Base-by-base conservation (phyloP, 768 basidiomycete genomes). In the Phlebiopsis flavidoalba region DNA sequence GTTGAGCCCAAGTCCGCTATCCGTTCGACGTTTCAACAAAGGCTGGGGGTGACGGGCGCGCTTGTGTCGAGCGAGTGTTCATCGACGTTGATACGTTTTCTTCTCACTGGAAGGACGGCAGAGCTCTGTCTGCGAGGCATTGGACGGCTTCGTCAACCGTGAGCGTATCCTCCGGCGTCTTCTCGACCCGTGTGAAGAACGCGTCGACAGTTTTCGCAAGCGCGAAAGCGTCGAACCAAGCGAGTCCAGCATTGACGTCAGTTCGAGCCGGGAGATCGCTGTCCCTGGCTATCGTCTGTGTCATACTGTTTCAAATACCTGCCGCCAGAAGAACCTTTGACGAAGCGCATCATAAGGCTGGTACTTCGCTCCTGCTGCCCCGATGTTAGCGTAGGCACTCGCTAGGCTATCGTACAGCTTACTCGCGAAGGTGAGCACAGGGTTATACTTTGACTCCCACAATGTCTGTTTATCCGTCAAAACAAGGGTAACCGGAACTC, bases 211-310 rank as follows among this genome's bases (percentile, higher is more conserved):
- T 98, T 48, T 84, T 77, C 0, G n/a, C n/a, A n/a, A n/a, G 26
- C 73, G 74, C 7, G 89, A 90, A 53, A 98, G 83, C 0, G 96
- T 98, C 3, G 95, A 97, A 5, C 95, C 95, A 40, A 99, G 86
- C 1, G 95, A 96, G 75, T 98, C 96, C 47, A 99, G 87, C 91
- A 98, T 95, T 11, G 91, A 91, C 0, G 89, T 91, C 35, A 97
- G 79, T 72, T 98, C 97, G 58, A 95, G 76, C 63, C 88, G 87
- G 0, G 93, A 94, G 45, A 95, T 74, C 1, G 81, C 71, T 21
- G 26, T 31, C 26, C 26, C 26, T 76, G 76, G 0, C 86, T 89
- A 62, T 95, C 91, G 72, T 95, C 94, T 0, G 87, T 82, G 66
- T 97, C 95, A 73, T 98, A 98, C 65, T 95, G 90, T 54, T 83